Percentiles rank a stretch among this genome's conserved stretches.
These are phyloP conservation scores for Lepidium didymum DNA, from an alignment of 345 rosid genomes.

Conservation along the genomic window DNA sequence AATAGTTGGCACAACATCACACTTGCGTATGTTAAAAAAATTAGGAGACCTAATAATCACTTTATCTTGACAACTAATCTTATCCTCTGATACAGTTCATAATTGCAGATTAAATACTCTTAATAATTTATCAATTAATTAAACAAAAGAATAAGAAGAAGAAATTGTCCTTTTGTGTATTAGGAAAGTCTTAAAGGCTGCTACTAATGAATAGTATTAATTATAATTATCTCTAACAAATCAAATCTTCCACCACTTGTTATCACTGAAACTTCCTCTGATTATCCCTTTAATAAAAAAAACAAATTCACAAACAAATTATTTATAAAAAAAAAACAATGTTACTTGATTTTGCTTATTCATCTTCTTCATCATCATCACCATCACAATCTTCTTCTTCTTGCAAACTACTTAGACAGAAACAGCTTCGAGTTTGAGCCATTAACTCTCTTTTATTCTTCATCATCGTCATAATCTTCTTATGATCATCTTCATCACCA, in stretches of 20 bases:
- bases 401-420: slow-evolving; percentile 29
- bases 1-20: too few relatives aligned
- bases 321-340: neutral
- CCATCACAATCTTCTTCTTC: slow-evolving; percentile 17
- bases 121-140: neutral
- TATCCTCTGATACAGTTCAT: neutral
- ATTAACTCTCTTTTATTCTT: slow-evolving; percentile 17
- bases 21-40: too few relatives aligned
- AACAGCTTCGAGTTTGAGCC: slow-evolving; percentile 29
- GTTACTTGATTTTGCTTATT: neutral
- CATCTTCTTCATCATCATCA: neutral
- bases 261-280: slow-evolving; percentile 10
- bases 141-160: neutral
- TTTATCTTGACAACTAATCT: too few relatives aligned
- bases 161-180: neutral
- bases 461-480: slow-evolving; percentile 1
- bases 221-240: slow-evolving; percentile 11
- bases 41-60: too few relatives aligned
- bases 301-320: neutral
- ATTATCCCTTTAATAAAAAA: neutral
- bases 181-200: neutral
- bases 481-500: neutral
- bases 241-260: slow-evolving; percentile 24
- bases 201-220: neutral
- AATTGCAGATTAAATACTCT: neutral